Conservation (phyloP, 2,329 filamentous ascomycete genomes). For the Thielaviopsis punctulata region DNA sequence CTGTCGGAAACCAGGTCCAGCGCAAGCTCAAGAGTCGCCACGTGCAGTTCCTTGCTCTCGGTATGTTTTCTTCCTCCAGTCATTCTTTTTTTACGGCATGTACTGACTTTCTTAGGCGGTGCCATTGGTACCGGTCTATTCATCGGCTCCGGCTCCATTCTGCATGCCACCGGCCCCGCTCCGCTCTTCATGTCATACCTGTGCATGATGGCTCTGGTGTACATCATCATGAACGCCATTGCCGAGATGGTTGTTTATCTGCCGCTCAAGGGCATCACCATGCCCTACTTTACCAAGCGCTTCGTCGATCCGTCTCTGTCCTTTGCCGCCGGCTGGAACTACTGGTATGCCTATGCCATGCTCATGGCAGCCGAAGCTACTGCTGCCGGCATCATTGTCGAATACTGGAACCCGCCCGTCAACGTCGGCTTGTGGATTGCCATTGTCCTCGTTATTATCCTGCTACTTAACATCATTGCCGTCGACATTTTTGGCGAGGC, state of each 20-base stretch:
- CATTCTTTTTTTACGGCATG: background rate
- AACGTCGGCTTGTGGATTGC: conserved; percentile 24
- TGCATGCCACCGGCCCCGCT: conserved; percentile 41
- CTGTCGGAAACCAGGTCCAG: conserved; percentile 27
- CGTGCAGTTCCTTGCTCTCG: conserved; percentile 42
- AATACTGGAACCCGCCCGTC: conserved; percentile 21
- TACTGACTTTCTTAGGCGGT: conserved; percentile 19
- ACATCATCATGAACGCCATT: conserved; percentile 35
- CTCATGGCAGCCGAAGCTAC: conserved; percentile 31
- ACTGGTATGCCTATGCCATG: conserved; percentile 45
- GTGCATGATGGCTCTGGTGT: conserved; percentile 36
- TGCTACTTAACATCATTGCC: conserved; percentile 22
- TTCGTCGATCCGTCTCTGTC: conserved; percentile 37
- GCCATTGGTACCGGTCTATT: conserved; percentile 49
- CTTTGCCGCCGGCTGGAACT: conserved; percentile 43
- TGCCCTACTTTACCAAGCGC: conserved; percentile 37
- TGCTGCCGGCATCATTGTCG: conserved; percentile 22
- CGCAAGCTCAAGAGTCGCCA: conserved; percentile 42
- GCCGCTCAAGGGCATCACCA: conserved; percentile 37
- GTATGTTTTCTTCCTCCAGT: conserved; percentile 15
- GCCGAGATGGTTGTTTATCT: conserved; percentile 39
- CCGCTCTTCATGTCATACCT: conserved; percentile 54
- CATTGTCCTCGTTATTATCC: conserved; percentile 20
- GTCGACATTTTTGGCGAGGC: conserved; percentile 28
- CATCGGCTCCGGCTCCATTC: conserved; percentile 40